Evolutionary conservation across 352 stramenopile species (phyloP).

Genomic region (Pythium scleroteichum): DNA sequence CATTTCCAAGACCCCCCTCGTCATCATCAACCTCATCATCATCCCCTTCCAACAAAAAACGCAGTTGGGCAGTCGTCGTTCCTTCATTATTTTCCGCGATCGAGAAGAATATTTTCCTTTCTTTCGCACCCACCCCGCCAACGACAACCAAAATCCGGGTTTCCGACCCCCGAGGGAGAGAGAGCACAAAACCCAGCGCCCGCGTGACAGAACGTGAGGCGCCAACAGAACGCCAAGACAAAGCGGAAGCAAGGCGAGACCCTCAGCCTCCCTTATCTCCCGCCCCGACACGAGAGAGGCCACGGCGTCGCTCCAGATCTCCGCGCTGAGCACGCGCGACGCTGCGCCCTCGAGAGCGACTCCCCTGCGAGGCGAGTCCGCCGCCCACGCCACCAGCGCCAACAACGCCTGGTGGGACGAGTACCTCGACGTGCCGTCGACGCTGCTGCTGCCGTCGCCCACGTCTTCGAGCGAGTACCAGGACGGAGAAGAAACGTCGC

Average conservation of each 20-base stretch:
- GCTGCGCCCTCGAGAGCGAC: neutral
- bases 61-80: neutral
- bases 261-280: neutral
- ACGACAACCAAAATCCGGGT: slow-evolving; percentile 9
- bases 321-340: slow-evolving; percentile 4
- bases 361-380: neutral
- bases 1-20: slow-evolving; percentile 7
- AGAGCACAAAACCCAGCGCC: neutral
- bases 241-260: neutral
- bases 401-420: slow-evolving; percentile 19
- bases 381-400: neutral
- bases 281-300: slow-evolving; percentile 6
- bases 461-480: slow-evolving; percentile 2
- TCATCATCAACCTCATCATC: neutral
- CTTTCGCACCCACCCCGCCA: slow-evolving; percentile 12
- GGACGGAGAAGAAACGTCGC: neutral
- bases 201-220: slow-evolving; percentile 7
- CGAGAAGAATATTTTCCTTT: slow-evolving; percentile 29
- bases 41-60: neutral
- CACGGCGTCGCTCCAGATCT: slow-evolving; percentile 22
- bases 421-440: slow-evolving; percentile 9
- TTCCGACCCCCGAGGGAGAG: neutral
- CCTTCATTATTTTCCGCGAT: slow-evolving; percentile 4
- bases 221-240: slow-evolving; percentile 3
- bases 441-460: slow-evolving; percentile 11